Base-by-base conservation (phyloP, 2,329 filamentous ascomycete species). In the Amesomyces nigricolor region DNA sequence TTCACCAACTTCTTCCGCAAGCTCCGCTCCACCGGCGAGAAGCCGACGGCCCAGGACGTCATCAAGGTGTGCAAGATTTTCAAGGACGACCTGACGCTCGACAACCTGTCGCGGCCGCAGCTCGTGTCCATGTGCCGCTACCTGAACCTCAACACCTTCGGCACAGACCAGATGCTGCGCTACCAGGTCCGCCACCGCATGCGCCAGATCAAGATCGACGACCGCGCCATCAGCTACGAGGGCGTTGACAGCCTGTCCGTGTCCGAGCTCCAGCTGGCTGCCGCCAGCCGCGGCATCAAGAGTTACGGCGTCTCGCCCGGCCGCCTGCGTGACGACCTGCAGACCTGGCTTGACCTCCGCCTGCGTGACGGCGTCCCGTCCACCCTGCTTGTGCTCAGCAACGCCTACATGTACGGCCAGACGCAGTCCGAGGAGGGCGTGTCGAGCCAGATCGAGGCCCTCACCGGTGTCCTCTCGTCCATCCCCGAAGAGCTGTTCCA, bases 51-150 rank as follows among this genome's bases (percentile, higher is more conserved):
- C 52, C 82, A 91, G 62, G 94, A 99, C 68, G 90, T 99, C 61
- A 95, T 99, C 78, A 96, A 94, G 74, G 92, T 99, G 61, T 97
- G 94, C 84, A 95, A 96, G 79, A 88, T 95, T 62, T 99, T 99
- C 83, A 95, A 94, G 72, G 94, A 99, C 69, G 94, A 99, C 71
- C 71, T 99, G 66, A 99, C 94, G 0, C 80, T 99, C 32, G 94
- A 99, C 82, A 99, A 99, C 74, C 76, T 99, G 62, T 96, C 91
- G 16, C 83, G 94, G 60, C 94, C 94, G 14, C 94, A 99, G 73
- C 78, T 99, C 50, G 92, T 99, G 30, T 95, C 88, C 54, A 99
- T 97, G 81, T 97, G 94, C 79, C 87, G 89, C 59, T 99, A 99
- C 77, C 91, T 99, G 86, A 96, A 95, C 73, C 82, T 99, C 54